Evolutionary conservation across 2,329 filamentous ascomycete genomes (phyloP).

Genomic region (Trichophyton rubrum): DNA sequence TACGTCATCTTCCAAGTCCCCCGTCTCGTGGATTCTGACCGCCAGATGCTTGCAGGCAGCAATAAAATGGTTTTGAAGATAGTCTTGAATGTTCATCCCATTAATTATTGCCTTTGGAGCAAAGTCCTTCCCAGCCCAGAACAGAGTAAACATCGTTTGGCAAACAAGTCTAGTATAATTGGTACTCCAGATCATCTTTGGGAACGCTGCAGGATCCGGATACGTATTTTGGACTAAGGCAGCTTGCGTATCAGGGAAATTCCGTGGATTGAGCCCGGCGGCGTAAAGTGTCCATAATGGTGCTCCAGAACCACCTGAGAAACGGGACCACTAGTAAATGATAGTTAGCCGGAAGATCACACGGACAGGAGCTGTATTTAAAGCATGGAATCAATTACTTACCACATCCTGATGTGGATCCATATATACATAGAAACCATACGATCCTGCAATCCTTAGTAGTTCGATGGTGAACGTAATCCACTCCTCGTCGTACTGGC

Average conservation of each 20-base stretch:
- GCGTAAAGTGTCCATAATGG: slow-evolving; percentile 98
- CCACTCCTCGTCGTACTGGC: slow-evolving; percentile 86
- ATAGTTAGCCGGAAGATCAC: neutral
- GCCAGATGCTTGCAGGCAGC: slow-evolving; percentile 70
- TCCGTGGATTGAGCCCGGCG: slow-evolving; percentile 74
- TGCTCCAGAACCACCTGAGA: slow-evolving; percentile 85
- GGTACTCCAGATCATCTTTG: slow-evolving; percentile 99
- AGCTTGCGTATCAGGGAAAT: slow-evolving; percentile 75
- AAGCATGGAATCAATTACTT: neutral
- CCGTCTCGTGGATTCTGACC: slow-evolving; percentile 73
- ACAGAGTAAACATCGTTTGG: slow-evolving; percentile 86
- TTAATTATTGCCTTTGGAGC: slow-evolving; percentile 93
- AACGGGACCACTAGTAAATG: slow-evolving; percentile 67
- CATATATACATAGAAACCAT: slow-evolving; percentile 96
- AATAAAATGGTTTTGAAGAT: slow-evolving; percentile 76
- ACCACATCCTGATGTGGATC: slow-evolving; percentile 97
- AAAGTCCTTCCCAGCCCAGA: slow-evolving; percentile 83
- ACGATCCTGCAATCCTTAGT: slow-evolving; percentile 69
- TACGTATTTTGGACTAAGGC: slow-evolving; percentile 93
- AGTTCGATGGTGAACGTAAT: slow-evolving; percentile 82
- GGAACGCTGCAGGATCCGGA: slow-evolving; percentile 69
- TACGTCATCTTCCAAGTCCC: slow-evolving; percentile 71
- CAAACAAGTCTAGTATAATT: slow-evolving; percentile 84
- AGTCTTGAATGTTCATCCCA: slow-evolving; percentile 92
- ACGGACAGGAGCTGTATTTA: neutral